Conservation (phyloP, 768 basidiomycete genomes). For the Leccinum variicolor region DNA sequence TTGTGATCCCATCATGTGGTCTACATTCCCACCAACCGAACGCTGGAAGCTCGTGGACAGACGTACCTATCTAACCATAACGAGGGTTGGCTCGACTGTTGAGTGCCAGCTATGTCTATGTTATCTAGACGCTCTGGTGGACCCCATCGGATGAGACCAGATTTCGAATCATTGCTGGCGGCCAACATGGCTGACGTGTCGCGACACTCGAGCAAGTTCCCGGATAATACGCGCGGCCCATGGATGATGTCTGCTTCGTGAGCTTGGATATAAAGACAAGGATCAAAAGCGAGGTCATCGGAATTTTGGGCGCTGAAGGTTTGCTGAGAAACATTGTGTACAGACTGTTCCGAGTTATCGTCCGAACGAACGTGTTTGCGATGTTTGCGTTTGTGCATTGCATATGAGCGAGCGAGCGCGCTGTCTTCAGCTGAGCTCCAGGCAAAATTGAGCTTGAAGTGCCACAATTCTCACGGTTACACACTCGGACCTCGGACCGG, state of each 20-base stretch:
- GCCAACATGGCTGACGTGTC: constrained; percentile 4
- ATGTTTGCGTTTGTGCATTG: constrained; percentile 28
- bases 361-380: constrained; percentile 9
- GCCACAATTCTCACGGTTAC: not conserved
- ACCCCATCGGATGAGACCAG: constrained; percentile 36
- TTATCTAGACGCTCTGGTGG: constrained; percentile 10
- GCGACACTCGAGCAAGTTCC: constrained; percentile 33
- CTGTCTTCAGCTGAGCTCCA: too few species aligned
- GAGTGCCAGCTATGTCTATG: not conserved
- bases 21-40: constrained; percentile 3
- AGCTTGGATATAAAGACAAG: constrained; percentile 55
- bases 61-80: constrained; percentile 88
- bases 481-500: not conserved
- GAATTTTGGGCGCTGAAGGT: not conserved
- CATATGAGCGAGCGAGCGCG: not conserved
- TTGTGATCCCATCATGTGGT: constrained; percentile 5
- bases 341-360: constrained; percentile 8
- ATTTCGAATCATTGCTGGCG: constrained; percentile 17
- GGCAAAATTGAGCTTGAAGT: not conserved
- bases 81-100: constrained; percentile 1
- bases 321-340: not conserved
- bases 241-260: constrained; percentile 73
- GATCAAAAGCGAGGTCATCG: constrained; percentile 15
- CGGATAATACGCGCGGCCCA: constrained; percentile 42
- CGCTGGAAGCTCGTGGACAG: constrained; percentile 19